phyloP scores from a whole-genome alignment of 192 early-diverging fungal genomes.

The Umbelopsis vinacea region DNA sequence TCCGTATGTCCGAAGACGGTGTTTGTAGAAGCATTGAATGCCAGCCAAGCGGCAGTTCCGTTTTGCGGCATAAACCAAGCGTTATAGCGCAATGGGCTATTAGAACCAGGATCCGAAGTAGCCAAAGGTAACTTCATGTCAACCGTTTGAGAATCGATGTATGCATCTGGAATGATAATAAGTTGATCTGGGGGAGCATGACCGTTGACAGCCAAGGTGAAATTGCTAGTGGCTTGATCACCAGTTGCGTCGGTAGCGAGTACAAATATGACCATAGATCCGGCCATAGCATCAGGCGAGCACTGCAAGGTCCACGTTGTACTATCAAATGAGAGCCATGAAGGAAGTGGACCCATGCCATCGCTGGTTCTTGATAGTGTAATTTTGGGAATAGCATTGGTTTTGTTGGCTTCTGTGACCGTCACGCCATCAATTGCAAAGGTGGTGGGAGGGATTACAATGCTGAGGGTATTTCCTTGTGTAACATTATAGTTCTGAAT shows the following conservation, averaged over 20 bases:
- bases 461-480: background rate
- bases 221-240: background rate
- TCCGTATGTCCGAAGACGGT: background rate
- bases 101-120: background rate
- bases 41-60: background rate
- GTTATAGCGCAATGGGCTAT: background rate
- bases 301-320: background rate
- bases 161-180: background rate
- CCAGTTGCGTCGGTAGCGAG: background rate
- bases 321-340: background rate
- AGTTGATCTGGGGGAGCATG: constrained; percentile 6
- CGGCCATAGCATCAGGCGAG: background rate
- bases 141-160: background rate
- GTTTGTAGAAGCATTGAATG: background rate
- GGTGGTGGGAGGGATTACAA: background rate
- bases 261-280: background rate
- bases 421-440: background rate
- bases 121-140: background rate
- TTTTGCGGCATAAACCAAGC: background rate
- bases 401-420: background rate
- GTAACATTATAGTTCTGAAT: background rate
- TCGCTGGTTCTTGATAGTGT: background rate
- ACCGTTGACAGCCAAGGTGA: background rate
- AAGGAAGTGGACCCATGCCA: background rate
- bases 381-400: background rate